phyloP scores from a whole-genome alignment of 2,329 filamentous ascomycete species.

The Penicillium sp. region DNA sequence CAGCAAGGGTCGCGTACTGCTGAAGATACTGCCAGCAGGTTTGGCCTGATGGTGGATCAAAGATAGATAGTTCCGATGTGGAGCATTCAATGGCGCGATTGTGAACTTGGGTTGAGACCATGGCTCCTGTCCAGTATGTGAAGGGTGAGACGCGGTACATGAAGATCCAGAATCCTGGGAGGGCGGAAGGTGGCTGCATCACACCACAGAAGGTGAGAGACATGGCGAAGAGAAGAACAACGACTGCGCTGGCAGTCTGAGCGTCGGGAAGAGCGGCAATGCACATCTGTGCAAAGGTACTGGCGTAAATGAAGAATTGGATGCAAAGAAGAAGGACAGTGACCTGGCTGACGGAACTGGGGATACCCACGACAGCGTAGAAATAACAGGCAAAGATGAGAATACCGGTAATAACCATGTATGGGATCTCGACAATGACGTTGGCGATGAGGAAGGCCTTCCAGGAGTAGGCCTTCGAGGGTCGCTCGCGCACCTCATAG shows the following conservation, averaged over 20 bases:
- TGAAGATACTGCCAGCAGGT: conserved; percentile 66
- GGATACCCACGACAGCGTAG: conserved; percentile 71
- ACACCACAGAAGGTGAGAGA: conserved; percentile 78
- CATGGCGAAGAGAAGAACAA: conserved; percentile 77
- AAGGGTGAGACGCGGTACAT: conserved; percentile 66
- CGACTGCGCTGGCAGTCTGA: conserved; percentile 74
- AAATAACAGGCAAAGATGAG: conserved; percentile 82
- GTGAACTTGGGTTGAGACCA: conserved; percentile 72
- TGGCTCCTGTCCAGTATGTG: conserved; percentile 57
- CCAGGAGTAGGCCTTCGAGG: conserved; percentile 84
- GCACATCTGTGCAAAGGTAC: conserved; percentile 78
- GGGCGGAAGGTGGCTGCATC: conserved; percentile 63
- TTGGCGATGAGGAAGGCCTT: conserved; percentile 82
- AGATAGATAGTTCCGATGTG: conserved; percentile 67
- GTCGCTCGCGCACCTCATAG: conserved; percentile 83
- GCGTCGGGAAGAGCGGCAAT: conserved; percentile 76
- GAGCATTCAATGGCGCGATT: conserved; percentile 70
- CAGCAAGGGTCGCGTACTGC: conserved; percentile 52
- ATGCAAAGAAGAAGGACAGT: conserved; percentile 79
- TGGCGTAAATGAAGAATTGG: conserved; percentile 77
- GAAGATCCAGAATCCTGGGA: conserved; percentile 72
- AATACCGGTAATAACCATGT: conserved; percentile 74
- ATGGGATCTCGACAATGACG: conserved; percentile 82
- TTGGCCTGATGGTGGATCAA: conserved; percentile 61
- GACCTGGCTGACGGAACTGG: conserved; percentile 69